Conservation (phyloP, 2,329 filamentous ascomycete species). For the Penicillium decumbens region DNA sequence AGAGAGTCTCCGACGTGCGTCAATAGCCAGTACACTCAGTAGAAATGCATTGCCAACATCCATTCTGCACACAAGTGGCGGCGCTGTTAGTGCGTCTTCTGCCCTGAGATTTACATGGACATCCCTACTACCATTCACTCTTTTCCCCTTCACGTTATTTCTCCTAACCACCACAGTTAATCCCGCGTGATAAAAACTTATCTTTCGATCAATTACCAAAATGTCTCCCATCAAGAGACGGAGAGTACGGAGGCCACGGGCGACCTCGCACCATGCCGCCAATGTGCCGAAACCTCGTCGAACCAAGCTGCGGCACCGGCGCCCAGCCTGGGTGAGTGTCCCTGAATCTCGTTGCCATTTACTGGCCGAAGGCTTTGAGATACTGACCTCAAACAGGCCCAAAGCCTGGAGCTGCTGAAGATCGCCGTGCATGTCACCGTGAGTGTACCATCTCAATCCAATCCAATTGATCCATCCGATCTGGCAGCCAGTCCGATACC, state of each 20-base stretch:
- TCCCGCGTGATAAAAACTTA: not conserved
- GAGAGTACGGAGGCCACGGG: not conserved
- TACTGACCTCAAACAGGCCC: constrained; percentile 28
- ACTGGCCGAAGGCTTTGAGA: not conserved
- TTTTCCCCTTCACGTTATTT: not conserved
- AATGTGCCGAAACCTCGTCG: not conserved
- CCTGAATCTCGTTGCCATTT: not conserved
- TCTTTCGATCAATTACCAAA: not conserved
- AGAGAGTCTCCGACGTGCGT: too few species aligned
- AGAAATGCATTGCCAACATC: not conserved
- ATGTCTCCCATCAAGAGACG: not conserved
- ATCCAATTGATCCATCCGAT: not conserved
- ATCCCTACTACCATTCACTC: not conserved
- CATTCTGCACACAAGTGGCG: not conserved
- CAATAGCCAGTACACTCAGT: not conserved
- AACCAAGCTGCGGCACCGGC: not conserved
- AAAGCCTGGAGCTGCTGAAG: constrained; percentile 47
- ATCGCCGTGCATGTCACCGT: constrained; percentile 47
- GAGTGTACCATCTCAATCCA: constrained; percentile 18
- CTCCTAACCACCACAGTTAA: not conserved
- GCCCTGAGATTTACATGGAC: too few species aligned
- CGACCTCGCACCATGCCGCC: not conserved
- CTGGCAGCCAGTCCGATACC: not conserved
- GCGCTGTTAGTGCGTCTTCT: not conserved
- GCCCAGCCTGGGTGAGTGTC: not conserved